A percentile compares a stretch with the other conserved stretches of the same genome.
These are phyloP conservation scores for Mycena sp. DNA, from an alignment of 1,284 basidiomycete species.

Conservation along the genomic window DNA sequence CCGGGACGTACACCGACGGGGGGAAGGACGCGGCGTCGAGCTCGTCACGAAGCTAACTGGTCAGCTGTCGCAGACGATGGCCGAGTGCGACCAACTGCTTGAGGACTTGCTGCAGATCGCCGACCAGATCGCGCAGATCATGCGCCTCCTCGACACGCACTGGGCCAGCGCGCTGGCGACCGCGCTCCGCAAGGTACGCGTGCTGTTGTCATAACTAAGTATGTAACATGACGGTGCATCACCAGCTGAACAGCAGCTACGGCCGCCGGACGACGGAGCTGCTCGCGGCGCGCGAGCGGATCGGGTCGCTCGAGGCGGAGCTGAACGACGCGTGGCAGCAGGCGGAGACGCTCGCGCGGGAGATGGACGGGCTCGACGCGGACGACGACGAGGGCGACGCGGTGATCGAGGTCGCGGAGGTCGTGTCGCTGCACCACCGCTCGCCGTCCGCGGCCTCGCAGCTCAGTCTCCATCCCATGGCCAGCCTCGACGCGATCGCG, in stretches of 20 bases:
- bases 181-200: slow-evolving; percentile 70
- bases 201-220: not conserved
- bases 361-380: slow-evolving; percentile 60
- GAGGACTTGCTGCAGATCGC: slow-evolving; percentile 63
- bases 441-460: slow-evolving; percentile 38
- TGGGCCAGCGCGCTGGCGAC: slow-evolving; percentile 77
- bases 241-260: slow-evolving; percentile 76
- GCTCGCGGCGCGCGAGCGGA: slow-evolving; percentile 52
- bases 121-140: slow-evolving; percentile 73
- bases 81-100: slow-evolving; percentile 66
- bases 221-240: slow-evolving; percentile 14
- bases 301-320: slow-evolving; percentile 69
- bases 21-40: slow-evolving; percentile 30
- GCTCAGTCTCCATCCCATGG: slow-evolving; percentile 2
- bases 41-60: slow-evolving; percentile 53
- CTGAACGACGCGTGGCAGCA: slow-evolving; percentile 84
- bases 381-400: slow-evolving; percentile 46
- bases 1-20: slow-evolving; percentile 33
- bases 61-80: slow-evolving; percentile 68
- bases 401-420: slow-evolving; percentile 55
- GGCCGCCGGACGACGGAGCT: slow-evolving; percentile 70
- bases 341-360: slow-evolving; percentile 74
- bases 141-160: slow-evolving; percentile 68
- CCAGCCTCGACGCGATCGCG: slow-evolving; percentile 20
- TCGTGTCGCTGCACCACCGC: slow-evolving; percentile 46